Evolutionary conservation across 352 stramenopile species (phyloP).

Genomic region (Pythium aristosporum): DNA sequence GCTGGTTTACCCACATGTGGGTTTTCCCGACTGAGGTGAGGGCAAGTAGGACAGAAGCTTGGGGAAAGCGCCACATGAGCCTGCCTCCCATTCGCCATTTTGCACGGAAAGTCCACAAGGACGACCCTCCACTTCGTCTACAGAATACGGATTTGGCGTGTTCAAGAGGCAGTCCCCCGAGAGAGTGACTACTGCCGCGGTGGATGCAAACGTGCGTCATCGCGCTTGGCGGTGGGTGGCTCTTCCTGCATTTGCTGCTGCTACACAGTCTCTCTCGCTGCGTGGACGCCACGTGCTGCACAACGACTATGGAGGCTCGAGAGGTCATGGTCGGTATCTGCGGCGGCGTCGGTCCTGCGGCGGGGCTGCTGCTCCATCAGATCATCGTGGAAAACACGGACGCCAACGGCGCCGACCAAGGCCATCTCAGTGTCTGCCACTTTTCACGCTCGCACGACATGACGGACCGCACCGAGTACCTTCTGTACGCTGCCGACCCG

Average conservation of each 20-base stretch:
- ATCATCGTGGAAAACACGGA: constrained; percentile 71
- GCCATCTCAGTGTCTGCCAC: constrained; percentile 67
- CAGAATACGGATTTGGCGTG: not conserved
- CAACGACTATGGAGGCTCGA: constrained; percentile 34
- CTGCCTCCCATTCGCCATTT: not conserved
- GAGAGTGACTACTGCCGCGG: constrained; percentile 12
- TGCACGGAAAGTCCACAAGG: not conserved
- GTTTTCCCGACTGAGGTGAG: no score
- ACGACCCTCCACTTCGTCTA: not conserved
- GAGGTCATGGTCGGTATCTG: constrained; percentile 66
- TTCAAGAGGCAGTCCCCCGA: not conserved
- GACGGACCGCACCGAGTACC: constrained; percentile 66
- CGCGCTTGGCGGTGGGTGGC: constrained; percentile 18
- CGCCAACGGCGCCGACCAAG: constrained; percentile 58
- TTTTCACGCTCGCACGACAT: constrained; percentile 78
- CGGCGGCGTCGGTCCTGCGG: constrained; percentile 66
- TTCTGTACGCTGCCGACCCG: constrained; percentile 31
- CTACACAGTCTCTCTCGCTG: constrained; percentile 9
- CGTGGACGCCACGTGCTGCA: constrained; percentile 2
- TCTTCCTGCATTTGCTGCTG: constrained; percentile 17
- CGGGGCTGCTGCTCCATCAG: constrained; percentile 70
- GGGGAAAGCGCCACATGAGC: not conserved
- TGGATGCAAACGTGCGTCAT: constrained; percentile 28
- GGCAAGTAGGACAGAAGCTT: not conserved
- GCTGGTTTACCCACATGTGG: no score